Evolutionary conservation across 140 eudicot species (phyloP).

Genomic region (Senecio squalidus): DNA sequence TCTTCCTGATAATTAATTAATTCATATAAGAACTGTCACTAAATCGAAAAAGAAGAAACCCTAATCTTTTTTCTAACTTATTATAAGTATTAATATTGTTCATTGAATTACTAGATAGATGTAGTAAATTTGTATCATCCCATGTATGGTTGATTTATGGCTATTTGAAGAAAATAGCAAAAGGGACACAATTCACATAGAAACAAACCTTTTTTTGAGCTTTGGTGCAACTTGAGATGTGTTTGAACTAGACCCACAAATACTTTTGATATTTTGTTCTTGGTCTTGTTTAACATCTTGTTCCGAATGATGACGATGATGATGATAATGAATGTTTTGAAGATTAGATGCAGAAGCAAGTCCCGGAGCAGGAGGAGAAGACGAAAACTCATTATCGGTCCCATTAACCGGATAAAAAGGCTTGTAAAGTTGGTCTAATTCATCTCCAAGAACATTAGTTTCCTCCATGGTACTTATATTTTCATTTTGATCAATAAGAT

Average conservation of each 20-base stretch:
- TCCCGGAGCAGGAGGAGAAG: background rate
- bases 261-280: slow-evolving; percentile 15
- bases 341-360: background rate
- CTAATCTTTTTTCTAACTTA: too few species aligned
- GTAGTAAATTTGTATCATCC: slow-evolving; percentile 1
- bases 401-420: slow-evolving; percentile 38
- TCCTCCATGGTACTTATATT: background rate
- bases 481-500: slow-evolving; percentile 21
- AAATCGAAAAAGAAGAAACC: background rate
- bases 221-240: slow-evolving; percentile 28
- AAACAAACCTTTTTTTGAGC: slow-evolving; percentile 31
- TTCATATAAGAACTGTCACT: slow-evolving; percentile 1
- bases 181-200: background rate
- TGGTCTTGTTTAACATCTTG: slow-evolving; percentile 20
- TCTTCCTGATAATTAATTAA: slow-evolving; percentile 66
- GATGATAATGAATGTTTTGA: slow-evolving; percentile 10
- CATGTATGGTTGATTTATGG: background rate
- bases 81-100: background rate
- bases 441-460: slow-evolving; percentile 19
- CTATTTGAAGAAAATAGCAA: background rate
- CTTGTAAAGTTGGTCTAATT: slow-evolving; percentile 59
- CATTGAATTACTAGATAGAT: background rate
- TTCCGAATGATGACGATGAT: slow-evolving; percentile 20
- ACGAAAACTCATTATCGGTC: background rate
- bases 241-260: slow-evolving; percentile 24